Evolutionary conservation across 306 rosid species (phyloP), one percentile per base, ranked within the genome.

Genomic region (Styphnolobium japonicum): DNA sequence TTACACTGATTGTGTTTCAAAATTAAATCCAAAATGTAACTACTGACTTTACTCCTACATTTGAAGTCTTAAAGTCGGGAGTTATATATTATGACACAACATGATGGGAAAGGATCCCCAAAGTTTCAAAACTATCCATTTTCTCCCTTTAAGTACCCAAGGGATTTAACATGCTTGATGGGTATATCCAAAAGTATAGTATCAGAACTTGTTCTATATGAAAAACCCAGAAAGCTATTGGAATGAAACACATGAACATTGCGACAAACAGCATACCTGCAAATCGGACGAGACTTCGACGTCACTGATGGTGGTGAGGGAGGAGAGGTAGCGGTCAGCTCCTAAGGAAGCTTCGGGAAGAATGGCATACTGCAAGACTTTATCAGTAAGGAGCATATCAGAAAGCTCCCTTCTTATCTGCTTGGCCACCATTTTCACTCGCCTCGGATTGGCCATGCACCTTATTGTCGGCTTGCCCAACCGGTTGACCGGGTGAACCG

Each of bases 341-440:
- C 98, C 98, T 51, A 92, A 80, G 79, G 98, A 87, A 78, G 94
- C 93, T 85, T 95, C 98, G 0, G 97, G 98, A 37, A 92, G 89
- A 78, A 95, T 73, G 7, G 92, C 98, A 36, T 67, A 86, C 80
- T 86, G 94, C 88, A 95, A 84, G 2, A 92, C 93, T 37, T 79
- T 90, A 69, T 95, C 99, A 1, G 95, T 90, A 15, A 90, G 81
- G 3, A 95, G 98, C 99, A 95, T 95, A 7, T 92, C 91, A 53
- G 98, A 93, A 57, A 95, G 87, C 80, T 95, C 99, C 85, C 98
- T 89, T 79, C 67, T 68, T 21, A 95, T 95, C 92, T 95, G 98
- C 80, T 91, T 90, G 2, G 97, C 92, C 84, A 95, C 99, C 98
- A 95, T 95, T 83, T 93, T 92, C 56, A 95, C 96, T 85, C 99